Base-by-base conservation (phyloP, 1,284 basidiomycete genomes). In the Testicularia cyperi region DNA sequence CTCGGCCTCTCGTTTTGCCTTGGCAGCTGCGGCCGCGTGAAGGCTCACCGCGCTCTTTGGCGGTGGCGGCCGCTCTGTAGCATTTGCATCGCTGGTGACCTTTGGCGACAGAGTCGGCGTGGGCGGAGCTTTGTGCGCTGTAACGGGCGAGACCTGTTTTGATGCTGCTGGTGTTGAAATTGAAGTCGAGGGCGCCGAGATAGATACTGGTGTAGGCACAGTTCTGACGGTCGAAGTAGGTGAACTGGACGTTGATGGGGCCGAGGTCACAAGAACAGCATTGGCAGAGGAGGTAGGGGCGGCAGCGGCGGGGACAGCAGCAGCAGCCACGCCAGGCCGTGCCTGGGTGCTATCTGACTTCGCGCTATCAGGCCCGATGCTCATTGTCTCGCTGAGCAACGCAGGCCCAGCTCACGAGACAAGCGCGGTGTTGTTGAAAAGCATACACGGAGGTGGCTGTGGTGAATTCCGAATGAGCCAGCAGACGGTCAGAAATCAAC, bases 281-380 rank as follows among this genome's bases (percentile, higher is more conserved):
- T 38, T 36, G 20, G 31, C 14, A 1, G 25, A n/a, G 18, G 41
- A n/a, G 12, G 40, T 4, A 15, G 49, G 30, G 21, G 43, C 51
- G 33, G 57, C 42, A 44, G 45, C 36, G 45, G 21, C 27, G 33
- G 51, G 33, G 41, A 33, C 51, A 46, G 57, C 51, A 39, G 49
- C 38, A 60, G 56, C 49, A 54, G 56, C n/a, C n/a, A n/a, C 40
- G 56, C 56, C 56, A 60, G 56, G 56, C 36, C 24, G 38, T 40
- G 34, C 57, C 57, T 54, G 49, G 57, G 39, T 61, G 57, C 57
- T 44, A 46, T 43, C 24, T 45, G 57, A 61, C 51, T 46, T 61
- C 46, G 33, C 22, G 29, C 23, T 18, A 25, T 38, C 39, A 37
- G 57, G 36, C 36, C 46, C 51, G 57, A 61, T 54, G 57, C 51